Percentiles rank a stretch among this genome's conserved stretches.
Conservation (phyloP, 805 yeast genomes). For the Sugiyamaella lignohabitans region DNA sequence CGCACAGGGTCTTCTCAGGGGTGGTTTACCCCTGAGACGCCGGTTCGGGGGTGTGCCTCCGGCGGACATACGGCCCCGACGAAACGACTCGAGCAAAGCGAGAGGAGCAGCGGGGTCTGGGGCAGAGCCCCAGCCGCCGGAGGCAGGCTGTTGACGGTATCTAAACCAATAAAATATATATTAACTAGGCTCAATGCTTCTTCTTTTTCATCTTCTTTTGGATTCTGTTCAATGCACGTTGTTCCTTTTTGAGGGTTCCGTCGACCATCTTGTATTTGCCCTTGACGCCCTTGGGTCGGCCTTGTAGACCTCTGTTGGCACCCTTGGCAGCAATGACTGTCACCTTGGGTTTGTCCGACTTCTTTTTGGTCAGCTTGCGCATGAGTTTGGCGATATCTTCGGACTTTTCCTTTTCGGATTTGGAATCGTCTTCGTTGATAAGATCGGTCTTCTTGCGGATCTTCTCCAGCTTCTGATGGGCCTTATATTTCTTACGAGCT, state of each 20-base stretch:
- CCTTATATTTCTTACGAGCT: slow-evolving; percentile 93
- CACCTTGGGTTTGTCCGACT: slow-evolving; percentile 68
- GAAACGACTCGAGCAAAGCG: too few species aligned
- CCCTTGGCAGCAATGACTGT: slow-evolving; percentile 88
- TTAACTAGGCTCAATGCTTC: too few species aligned
- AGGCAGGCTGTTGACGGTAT: too few species aligned
- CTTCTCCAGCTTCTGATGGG: slow-evolving; percentile 77
- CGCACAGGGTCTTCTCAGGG: too few species aligned
- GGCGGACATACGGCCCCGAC: too few species aligned
- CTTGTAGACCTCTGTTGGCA: slow-evolving; percentile 73
- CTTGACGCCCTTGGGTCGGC: slow-evolving; percentile 94
- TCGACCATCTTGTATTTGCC: slow-evolving; percentile 99
- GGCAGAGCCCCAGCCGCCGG: too few species aligned
- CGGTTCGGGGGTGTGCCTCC: too few species aligned
- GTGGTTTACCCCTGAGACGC: too few species aligned
- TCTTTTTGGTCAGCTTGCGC: slow-evolving; percentile 70
- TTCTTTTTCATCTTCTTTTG: slow-evolving; percentile 72
- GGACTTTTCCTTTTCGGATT: slow-evolving; percentile 90
- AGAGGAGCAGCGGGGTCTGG: too few species aligned
- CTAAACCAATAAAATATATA: too few species aligned
- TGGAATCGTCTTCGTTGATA: slow-evolving; percentile 79
- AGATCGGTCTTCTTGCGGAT: slow-evolving; percentile 87
- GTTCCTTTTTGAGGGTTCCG: slow-evolving; percentile 96
- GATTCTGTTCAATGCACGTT: slow-evolving; percentile 84
- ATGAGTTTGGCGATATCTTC: slow-evolving; percentile 84